Evolutionary conservation across 2,329 filamentous ascomycete genomes (phyloP).

Genomic region (Kalmusia sp.): DNA sequence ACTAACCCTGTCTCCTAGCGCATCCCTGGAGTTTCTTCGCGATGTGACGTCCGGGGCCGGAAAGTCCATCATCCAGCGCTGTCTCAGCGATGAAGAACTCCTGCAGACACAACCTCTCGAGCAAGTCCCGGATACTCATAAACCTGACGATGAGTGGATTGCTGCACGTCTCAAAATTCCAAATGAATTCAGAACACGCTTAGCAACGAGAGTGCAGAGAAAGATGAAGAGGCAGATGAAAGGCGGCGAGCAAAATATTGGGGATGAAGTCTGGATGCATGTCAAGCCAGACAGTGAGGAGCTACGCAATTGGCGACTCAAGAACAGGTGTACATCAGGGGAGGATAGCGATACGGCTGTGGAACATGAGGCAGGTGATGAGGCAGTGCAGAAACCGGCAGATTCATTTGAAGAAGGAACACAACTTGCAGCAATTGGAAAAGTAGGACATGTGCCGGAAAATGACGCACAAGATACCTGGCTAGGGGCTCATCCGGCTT

Average conservation of each 20-base stretch:
- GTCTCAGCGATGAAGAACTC: constrained; percentile 62
- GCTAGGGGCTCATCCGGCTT: constrained; percentile 2
- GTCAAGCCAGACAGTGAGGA: constrained; percentile 40
- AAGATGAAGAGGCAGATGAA: constrained; percentile 43
- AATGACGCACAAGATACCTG: neutral
- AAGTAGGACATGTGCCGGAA: neutral
- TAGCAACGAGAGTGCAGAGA: constrained; percentile 54
- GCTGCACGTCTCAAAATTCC: constrained; percentile 64
- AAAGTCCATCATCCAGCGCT: constrained; percentile 55
- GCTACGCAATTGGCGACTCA: constrained; percentile 34
- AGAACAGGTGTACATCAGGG: constrained; percentile 20
- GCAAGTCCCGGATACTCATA: constrained; percentile 59
- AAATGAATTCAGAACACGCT: constrained; percentile 62
- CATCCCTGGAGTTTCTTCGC: constrained; percentile 68
- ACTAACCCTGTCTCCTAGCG: constrained; percentile 35
- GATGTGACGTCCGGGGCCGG: constrained; percentile 54
- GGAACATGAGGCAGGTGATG: constrained; percentile 1
- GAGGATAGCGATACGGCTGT: constrained; percentile 2
- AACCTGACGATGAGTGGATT: constrained; percentile 65
- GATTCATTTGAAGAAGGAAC: neutral
- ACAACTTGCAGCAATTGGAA: neutral
- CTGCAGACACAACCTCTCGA: constrained; percentile 55
- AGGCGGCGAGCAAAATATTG: constrained; percentile 49
- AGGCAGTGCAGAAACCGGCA: neutral
- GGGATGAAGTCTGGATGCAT: constrained; percentile 64